Percentiles rank a stretch among this genome's conserved stretches.
Conservation (phyloP, 1,284 basidiomycete genomes). For the Macrocybe sp. region DNA sequence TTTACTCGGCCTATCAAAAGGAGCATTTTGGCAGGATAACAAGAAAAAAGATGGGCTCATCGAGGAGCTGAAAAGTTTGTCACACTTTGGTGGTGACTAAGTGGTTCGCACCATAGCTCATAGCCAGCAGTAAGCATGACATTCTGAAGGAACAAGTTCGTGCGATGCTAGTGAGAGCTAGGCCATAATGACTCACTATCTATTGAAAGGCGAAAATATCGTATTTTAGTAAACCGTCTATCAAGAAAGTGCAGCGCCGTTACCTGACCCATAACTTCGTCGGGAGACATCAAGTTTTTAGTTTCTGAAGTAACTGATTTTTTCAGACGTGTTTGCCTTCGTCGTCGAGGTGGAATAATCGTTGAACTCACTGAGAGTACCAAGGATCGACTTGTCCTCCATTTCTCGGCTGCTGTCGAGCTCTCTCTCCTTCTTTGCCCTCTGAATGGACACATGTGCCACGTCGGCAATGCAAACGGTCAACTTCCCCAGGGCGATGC, state of each 20-base stretch:
- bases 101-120: no score
- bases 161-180: background rate
- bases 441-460: no score
- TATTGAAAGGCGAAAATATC: background rate
- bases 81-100: no score
- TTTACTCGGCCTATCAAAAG: no score
- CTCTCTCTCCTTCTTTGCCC: no score
- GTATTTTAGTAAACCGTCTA: background rate
- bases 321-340: background rate
- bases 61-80: no score
- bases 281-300: background rate
- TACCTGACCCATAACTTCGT: background rate
- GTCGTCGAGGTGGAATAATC: background rate
- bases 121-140: background rate
- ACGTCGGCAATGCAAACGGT: no score
- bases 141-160: background rate
- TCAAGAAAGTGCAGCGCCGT: no score
- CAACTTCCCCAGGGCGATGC: no score
- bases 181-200: background rate
- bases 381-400: background rate
- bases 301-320: background rate
- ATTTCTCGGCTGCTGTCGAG: background rate
- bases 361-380: background rate
- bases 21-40: no score
- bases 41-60: no score